A percentile compares a stretch with the other conserved stretches of the same genome.
Conservation (phyloP, 2,329 filamentous ascomycete species). For the Ambrosiella cleistominuta region DNA sequence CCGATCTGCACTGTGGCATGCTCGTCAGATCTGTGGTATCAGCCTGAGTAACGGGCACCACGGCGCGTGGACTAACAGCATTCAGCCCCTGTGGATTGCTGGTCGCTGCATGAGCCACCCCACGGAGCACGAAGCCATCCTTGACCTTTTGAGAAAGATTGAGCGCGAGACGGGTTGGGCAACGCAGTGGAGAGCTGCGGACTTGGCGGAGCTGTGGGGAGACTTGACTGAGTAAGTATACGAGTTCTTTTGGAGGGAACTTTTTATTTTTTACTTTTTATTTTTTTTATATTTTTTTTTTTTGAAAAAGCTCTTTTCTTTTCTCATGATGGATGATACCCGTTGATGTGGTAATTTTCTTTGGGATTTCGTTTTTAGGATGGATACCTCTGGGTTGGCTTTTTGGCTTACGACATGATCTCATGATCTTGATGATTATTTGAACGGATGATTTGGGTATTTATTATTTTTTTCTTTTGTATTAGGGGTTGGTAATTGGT, state of each 20-base stretch:
- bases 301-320: background rate
- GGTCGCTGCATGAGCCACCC: conserved; percentile 33
- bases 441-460: background rate
- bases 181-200: conserved; percentile 34
- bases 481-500: background rate
- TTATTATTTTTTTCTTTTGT: background rate
- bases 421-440: no score
- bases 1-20: conserved; percentile 31
- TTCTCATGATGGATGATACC: background rate
- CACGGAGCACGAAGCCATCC: conserved; percentile 24
- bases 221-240: conserved; percentile 18
- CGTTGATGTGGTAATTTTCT: background rate
- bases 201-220: conserved; percentile 34
- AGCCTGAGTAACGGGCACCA: conserved; percentile 34
- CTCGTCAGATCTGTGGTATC: conserved; percentile 33
- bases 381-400: background rate
- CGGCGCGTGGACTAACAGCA: conserved; percentile 35
- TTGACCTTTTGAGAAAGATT: conserved; percentile 30
- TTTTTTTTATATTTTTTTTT: background rate
- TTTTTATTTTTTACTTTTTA: background rate
- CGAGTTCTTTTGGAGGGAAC: background rate
- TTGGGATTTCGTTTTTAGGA: background rate
- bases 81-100: conserved; percentile 37
- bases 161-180: conserved; percentile 36
- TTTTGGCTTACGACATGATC: background rate